Conservation (phyloP, 140 eudicot genomes). For the Senecio squalidus region DNA sequence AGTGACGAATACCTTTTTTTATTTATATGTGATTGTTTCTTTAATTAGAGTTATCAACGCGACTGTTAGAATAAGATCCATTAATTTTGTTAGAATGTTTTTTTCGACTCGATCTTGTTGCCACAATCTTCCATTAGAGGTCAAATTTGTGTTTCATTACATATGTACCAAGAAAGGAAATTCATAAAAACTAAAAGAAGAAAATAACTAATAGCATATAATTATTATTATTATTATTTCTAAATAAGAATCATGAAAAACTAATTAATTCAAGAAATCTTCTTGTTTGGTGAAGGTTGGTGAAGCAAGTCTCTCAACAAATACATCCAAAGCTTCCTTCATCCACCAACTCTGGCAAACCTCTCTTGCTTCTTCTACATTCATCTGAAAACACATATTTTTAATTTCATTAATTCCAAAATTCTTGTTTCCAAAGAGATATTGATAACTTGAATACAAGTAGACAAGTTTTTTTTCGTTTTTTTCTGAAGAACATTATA, state of each 20-base stretch:
- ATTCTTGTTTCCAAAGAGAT: background rate
- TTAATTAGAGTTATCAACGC: too few species aligned
- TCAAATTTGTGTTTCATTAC: background rate
- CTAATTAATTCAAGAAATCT: slow-evolving; percentile 15
- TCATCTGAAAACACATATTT: slow-evolving; percentile 42
- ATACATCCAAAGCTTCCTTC: slow-evolving; percentile 75
- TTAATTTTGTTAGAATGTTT: background rate
- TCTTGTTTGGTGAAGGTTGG: slow-evolving; percentile 21
- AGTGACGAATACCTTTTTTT: too few species aligned
- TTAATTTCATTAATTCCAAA: background rate
- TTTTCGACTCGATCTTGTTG: slow-evolving; percentile 1
- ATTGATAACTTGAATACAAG: too few species aligned
- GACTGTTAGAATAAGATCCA: too few species aligned
- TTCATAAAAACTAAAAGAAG: background rate
- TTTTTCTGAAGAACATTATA: too few species aligned
- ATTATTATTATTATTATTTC: too few species aligned
- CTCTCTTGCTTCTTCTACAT: slow-evolving; percentile 63
- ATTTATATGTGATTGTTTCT: too few species aligned
- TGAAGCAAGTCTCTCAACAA: slow-evolving; percentile 51
- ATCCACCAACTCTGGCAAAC: slow-evolving; percentile 74
- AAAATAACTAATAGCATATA: background rate
- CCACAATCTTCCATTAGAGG: slow-evolving; percentile 11
- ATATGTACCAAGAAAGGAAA: slow-evolving; percentile 17
- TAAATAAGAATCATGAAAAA: background rate
- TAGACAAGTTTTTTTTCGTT: too few species aligned